A percentile compares a stretch with the other conserved stretches of the same genome.
phyloP scores from a whole-genome alignment of 129 eudicot genomes.

The Escallonia herrerae region DNA sequence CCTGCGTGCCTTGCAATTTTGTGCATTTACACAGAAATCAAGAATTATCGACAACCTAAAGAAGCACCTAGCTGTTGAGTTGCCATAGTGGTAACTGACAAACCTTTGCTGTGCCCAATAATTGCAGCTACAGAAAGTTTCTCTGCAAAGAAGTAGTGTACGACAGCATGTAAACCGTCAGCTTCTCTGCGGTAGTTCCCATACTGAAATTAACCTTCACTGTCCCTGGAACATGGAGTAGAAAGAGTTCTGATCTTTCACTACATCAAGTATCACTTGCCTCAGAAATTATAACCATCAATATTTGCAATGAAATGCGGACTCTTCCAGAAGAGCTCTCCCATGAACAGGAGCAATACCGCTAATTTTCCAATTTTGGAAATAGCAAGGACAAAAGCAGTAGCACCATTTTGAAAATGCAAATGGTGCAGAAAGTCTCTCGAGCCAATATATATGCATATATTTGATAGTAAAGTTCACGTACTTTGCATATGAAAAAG shows the following conservation, averaged over 20 bases:
- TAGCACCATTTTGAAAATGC: too few species aligned
- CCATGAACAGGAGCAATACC: too few species aligned
- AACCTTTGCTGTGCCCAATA: constrained; percentile 89
- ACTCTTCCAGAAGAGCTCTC: too few species aligned
- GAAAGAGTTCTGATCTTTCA: constrained; percentile 3
- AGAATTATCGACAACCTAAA: too few species aligned
- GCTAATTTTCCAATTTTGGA: too few species aligned
- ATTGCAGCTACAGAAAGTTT: constrained; percentile 34
- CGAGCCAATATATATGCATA: too few species aligned
- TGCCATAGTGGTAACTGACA: background rate
- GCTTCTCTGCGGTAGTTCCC: constrained; percentile 77
- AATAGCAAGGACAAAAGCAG: too few species aligned
- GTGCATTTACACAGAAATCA: too few species aligned
- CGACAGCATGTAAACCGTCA: constrained; percentile 63
- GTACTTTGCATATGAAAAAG: too few species aligned
- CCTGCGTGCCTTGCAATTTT: too few species aligned
- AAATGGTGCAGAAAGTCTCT: too few species aligned
- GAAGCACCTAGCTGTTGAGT: background rate
- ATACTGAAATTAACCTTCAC: constrained; percentile 84
- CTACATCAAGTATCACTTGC: background rate
- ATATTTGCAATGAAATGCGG: constrained; percentile 1
- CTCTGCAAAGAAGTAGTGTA: constrained; percentile 37
- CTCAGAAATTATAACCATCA: background rate
- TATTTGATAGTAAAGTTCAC: too few species aligned
- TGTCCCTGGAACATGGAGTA: constrained; percentile 42